Evolutionary conservation across 345 rosid genomes (phyloP).

Genomic region (Carallia pectinifolia): DNA sequence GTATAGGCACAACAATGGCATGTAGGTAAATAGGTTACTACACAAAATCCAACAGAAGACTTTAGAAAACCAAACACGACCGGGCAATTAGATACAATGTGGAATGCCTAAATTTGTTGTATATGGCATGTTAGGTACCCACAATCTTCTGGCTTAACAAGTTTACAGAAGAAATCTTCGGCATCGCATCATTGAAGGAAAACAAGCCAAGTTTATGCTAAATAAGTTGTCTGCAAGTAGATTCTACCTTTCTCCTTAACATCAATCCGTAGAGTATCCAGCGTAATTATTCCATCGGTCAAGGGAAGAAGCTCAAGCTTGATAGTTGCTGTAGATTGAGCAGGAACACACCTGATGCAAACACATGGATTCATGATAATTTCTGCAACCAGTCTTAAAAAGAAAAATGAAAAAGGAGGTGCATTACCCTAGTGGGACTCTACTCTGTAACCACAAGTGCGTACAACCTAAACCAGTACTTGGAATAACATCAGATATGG

Average conservation of each 20-base stretch:
- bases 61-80: too few relatives aligned
- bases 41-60: background rate
- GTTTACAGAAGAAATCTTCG: background rate
- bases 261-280: conserved; percentile 80
- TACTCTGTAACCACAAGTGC: conserved; percentile 97
- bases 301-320: conserved; percentile 91
- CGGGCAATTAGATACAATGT: too few relatives aligned
- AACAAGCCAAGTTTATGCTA: background rate
- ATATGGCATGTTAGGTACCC: background rate
- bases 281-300: conserved; percentile 96
- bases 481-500: conserved; percentile 61
- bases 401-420: conserved; percentile 8
- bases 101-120: too few relatives aligned
- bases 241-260: conserved; percentile 87
- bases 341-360: conserved; percentile 78
- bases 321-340: conserved; percentile 80
- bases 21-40: background rate
- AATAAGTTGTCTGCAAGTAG: background rate
- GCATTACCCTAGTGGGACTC: conserved; percentile 93
- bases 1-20: background rate
- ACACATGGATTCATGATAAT: conserved; percentile 18
- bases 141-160: background rate
- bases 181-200: background rate
- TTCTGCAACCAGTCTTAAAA: conserved; percentile 12
- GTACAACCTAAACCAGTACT: conserved; percentile 69